Evolutionary conservation across 495 filamentous ascomycete genomes (phyloP), one percentile per base, ranked within the genome.

Genomic region (Xylaria venustula): DNA sequence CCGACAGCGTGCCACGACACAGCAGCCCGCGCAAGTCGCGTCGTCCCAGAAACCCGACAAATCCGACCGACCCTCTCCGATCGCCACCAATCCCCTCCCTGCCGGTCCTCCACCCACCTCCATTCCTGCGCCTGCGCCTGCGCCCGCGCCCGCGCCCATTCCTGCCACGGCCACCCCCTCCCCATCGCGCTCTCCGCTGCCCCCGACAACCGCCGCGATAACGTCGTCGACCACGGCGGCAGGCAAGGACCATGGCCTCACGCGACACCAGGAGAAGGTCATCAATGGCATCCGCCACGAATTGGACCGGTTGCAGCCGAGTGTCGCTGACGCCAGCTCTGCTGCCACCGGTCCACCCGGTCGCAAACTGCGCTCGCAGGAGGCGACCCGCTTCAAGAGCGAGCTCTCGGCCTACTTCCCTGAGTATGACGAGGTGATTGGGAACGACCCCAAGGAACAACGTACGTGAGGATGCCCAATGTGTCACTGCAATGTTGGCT

Each of bases 401-500:
- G 92, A 97, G 68, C 80, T 97, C 26, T 87, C 91, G 8, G 80
- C 85, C 30, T 97, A 94, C 73, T 95, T 97, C 66, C 86, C 89
- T 44, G 91, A 93, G 61, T 97, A 93, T 73, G 92, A 97, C 70
- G 89, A 94, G 64, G 83, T 96, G 55, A 88, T 97, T 69, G 90
- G 88, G 59, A 88, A 92, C 64, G 88, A 91, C 41, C 83, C 85
- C 6, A 85, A 88, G 58, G 87, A 92, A 70, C 77, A 85, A 58
- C 89, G 91, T 96, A 81, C 65, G 84, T 77, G 12, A 28, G 64
- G 12, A 26, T n/a, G n/a, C n/a, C n/a, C 61, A 50, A 26, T 52
- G 37, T 61, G 32, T 25, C 17, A 59, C 25, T 45, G 22, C 22
- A 62, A 44, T 32, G 46, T 37, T 51, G 55, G 25, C 14, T 26